Percentiles rank a stretch among this genome's conserved stretches.
Conservation (phyloP, 345 rosid species). For the Sapria himalayana region DNA sequence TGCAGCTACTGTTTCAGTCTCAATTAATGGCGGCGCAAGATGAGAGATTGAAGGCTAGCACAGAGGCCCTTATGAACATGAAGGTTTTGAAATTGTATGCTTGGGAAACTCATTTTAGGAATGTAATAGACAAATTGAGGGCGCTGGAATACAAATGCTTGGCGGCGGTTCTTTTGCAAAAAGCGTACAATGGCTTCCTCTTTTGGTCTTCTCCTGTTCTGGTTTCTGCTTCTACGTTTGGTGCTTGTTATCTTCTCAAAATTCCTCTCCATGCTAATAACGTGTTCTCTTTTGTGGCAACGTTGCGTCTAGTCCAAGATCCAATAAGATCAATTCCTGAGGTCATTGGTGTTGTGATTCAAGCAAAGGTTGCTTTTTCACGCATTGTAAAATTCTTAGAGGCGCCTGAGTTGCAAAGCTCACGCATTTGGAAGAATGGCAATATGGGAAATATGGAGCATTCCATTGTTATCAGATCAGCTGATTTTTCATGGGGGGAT, state of each 20-base stretch:
- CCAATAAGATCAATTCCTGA: slow-evolving; percentile 69
- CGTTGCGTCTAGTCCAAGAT: slow-evolving; percentile 76
- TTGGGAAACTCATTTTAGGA: slow-evolving; percentile 81
- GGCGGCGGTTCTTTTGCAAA: slow-evolving; percentile 60
- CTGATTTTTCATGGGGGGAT: slow-evolving; percentile 71
- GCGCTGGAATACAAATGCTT: slow-evolving; percentile 41
- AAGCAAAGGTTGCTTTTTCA: slow-evolving; percentile 70
- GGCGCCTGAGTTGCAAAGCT: slow-evolving; percentile 69
- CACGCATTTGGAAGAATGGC: slow-evolving; percentile 19
- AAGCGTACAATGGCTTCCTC: slow-evolving; percentile 42
- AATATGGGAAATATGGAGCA: slow-evolving; percentile 8
- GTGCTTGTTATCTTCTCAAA: slow-evolving; percentile 58
- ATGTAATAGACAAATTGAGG: slow-evolving; percentile 53
- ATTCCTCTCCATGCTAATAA: slow-evolving; percentile 66
- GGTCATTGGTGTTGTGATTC: slow-evolving; percentile 64
- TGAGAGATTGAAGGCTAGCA: slow-evolving; percentile 53
- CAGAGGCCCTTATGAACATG: slow-evolving; percentile 79
- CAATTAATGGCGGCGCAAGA: slow-evolving; percentile 70
- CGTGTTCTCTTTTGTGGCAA: slow-evolving; percentile 86
- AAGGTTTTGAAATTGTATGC: slow-evolving; percentile 83
- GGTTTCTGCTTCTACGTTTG: slow-evolving; percentile 74
- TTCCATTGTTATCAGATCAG: slow-evolving; percentile 33
- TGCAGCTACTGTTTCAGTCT: slow-evolving; percentile 69
- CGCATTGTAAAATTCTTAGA: slow-evolving; percentile 63
- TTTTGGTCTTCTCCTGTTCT: slow-evolving; percentile 85